Base-by-base conservation (phyloP, 1,139 yeast genomes). In the Pneumocystis wakefieldiae region DNA sequence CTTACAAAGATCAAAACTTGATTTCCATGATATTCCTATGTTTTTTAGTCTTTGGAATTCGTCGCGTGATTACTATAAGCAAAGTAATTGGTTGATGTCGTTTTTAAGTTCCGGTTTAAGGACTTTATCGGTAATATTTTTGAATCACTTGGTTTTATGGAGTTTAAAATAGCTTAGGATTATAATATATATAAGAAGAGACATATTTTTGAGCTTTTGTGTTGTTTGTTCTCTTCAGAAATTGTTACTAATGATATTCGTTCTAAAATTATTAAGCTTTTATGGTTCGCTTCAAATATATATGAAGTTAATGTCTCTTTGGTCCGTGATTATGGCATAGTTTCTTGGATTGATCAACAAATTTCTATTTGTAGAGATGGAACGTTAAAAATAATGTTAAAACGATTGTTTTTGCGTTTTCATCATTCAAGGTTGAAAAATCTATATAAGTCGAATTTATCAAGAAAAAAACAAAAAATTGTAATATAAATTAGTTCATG, bases 1-100 rank as follows among this genome's bases (percentile, higher is more conserved):
- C n/a, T 55, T 65, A 41, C 65, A 65, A 32, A 59, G 67, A 10
- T 62, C 66, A 38, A 61, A 48, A 17, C 41, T 65, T 19, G 67
- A 65, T 55, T 42, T 64, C 32, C 32, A 42, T 41, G 67, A 65
- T 59, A 59, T 65, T 35, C 67, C 67, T 17, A 64, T 65, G 62
- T 62, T 62, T 42, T 42, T 61, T 60, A 61, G 53, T 36, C 42
- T 65, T 38, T 60, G 64, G 42, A 41, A 62, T 41, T 42, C 63
- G 4, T 36, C 61, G 19, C 57, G 42, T 29, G 61, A 61, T 55
- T 65, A 64, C 55, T 59, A 48, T 41, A 64, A 62, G 28, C 55
- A 60, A 48, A 59, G 62, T 57, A 60, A 24, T 41, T 65, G 67
- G 67, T 24, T 65, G 17, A 53, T 65, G 12, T 24, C 58, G n/a